A percentile compares a stretch with the other conserved stretches of the same genome.
phyloP scores from a whole-genome alignment of 495 filamentous ascomycete species.

The Penicillium bovifimosum region DNA sequence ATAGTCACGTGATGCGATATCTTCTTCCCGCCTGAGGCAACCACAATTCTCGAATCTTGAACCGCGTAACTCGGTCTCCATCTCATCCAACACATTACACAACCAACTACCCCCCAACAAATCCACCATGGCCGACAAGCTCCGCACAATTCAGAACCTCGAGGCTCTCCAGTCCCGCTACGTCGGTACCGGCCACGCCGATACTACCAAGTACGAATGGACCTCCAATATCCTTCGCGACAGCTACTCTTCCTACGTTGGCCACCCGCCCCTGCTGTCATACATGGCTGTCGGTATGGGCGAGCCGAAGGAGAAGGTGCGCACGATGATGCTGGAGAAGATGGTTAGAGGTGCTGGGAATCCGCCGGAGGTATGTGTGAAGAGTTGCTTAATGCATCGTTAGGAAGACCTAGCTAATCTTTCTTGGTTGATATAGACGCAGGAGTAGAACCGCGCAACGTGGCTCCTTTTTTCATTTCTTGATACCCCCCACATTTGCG shows the following conservation, averaged over 20 bases:
- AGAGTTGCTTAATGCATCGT: neutral
- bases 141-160: constrained; percentile 94
- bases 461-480: neutral
- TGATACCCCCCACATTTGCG: neutral
- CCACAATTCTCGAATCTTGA: neutral
- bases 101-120: neutral
- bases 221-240: constrained; percentile 84
- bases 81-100: neutral
- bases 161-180: constrained; percentile 91
- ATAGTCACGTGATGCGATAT: neutral
- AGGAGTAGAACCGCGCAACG: constrained; percentile 11
- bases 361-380: constrained; percentile 58
- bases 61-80: neutral
- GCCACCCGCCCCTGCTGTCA: constrained; percentile 81
- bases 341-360: constrained; percentile 90
- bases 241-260: constrained; percentile 75
- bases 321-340: constrained; percentile 75
- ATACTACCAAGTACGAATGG: constrained; percentile 97
- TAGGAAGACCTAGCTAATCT: constrained; percentile 3
- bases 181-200: constrained; percentile 94
- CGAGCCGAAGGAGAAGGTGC: constrained; percentile 71
- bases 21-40: neutral
- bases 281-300: constrained; percentile 89
- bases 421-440: constrained; percentile 14
- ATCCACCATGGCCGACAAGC: constrained; percentile 78